Evolutionary conservation across 306 rosid genomes (phyloP).

Genomic region (Medicago truncatula): MtrunA17r5.0-ANR NC_053046.1:26117001-26117500

Average conservation of each 20-base stretch:
- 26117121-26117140: slow-evolving; percentile 46
- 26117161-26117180: slow-evolving; percentile 89
- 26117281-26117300: slow-evolving; percentile 78
- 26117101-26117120: slow-evolving; percentile 38
- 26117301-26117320: slow-evolving; percentile 78
- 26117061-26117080: slow-evolving; percentile 68
- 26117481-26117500: slow-evolving; percentile 87
- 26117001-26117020: slow-evolving; percentile 69
- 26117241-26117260: slow-evolving; percentile 77
- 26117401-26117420: slow-evolving; percentile 85
- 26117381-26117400: slow-evolving; percentile 77
- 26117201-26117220: slow-evolving; percentile 78
- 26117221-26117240: slow-evolving; percentile 63
- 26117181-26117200: slow-evolving; percentile 83
- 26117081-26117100: slow-evolving; percentile 64
- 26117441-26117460: slow-evolving; percentile 72
- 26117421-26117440: slow-evolving; percentile 81
- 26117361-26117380: slow-evolving; percentile 72
- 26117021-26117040: slow-evolving; percentile 64
- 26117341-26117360: slow-evolving; percentile 82
- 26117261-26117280: slow-evolving; percentile 86
- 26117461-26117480: slow-evolving; percentile 93
- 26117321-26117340: slow-evolving; percentile 68
- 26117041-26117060: slow-evolving; percentile 63
- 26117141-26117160: slow-evolving; percentile 78